These are phyloP conservation scores for Camellia sinensis DNA, from an alignment of 148 eudicot species.

Conservation along the genomic window DNA sequence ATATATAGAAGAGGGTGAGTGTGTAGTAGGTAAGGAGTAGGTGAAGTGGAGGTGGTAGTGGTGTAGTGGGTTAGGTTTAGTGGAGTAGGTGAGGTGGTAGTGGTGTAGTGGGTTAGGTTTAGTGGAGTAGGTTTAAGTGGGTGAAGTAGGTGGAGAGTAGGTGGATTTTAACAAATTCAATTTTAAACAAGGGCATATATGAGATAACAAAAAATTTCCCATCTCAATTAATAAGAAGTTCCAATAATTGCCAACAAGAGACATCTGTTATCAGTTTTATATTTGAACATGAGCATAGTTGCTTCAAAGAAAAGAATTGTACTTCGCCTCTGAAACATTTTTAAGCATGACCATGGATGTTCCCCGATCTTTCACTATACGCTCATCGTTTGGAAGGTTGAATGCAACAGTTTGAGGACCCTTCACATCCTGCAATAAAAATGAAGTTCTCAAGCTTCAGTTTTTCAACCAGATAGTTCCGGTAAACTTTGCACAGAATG, in stretches of 20 bases:
- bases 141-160: too few relatives aligned
- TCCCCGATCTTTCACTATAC: conserved; percentile 92
- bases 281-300: background rate
- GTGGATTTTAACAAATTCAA: too few relatives aligned
- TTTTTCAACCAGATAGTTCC: background rate
- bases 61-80: too few relatives aligned
- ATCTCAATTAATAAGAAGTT: conserved; percentile 4
- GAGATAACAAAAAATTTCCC: conserved; percentile 3
- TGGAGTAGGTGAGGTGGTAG: too few relatives aligned
- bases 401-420: conserved; percentile 99
- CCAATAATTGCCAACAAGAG: background rate
- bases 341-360: conserved; percentile 98
- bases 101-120: too few relatives aligned
- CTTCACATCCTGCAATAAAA: conserved; percentile 73
- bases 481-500: background rate
- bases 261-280: background rate
- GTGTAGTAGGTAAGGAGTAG: too few relatives aligned
- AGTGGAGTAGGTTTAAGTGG: too few relatives aligned
- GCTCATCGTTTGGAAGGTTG: conserved; percentile 97
- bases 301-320: conserved; percentile 26
- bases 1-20: too few relatives aligned
- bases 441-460: conserved; percentile 4
- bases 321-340: conserved; percentile 99
- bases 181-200: conserved; percentile 5
- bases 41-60: too few relatives aligned